Evolutionary conservation across 768 basidiomycete species (phyloP).

Genomic region (Termitomyces heimii): DNA sequence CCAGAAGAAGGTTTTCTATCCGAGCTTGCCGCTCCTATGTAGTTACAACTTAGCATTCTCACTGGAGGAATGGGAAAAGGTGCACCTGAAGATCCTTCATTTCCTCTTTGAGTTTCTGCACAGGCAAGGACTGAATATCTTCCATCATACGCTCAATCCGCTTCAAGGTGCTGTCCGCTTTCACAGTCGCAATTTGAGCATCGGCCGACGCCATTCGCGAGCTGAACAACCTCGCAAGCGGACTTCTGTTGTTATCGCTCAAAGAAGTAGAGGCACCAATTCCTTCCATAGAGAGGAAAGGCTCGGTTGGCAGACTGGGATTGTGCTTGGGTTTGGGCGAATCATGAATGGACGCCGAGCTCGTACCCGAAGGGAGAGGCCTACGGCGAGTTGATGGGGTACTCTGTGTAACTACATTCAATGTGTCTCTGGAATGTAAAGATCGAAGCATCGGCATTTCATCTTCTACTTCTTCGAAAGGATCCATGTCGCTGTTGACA

Average conservation of each 20-base stretch:
- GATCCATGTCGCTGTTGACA: slow-evolving; percentile 35
- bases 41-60: neutral
- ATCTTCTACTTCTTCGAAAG: slow-evolving; percentile 46
- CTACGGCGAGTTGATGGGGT: slow-evolving; percentile 18
- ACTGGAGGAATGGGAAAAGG: neutral
- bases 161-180: slow-evolving; percentile 40
- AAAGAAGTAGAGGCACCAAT: neutral
- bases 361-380: slow-evolving; percentile 18
- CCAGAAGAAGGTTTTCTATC: slow-evolving; percentile 67
- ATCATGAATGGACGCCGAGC: slow-evolving; percentile 9
- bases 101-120: slow-evolving; percentile 65
- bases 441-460: slow-evolving; percentile 34
- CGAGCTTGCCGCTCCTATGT: slow-evolving; percentile 71
- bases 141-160: slow-evolving; percentile 60
- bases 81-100: slow-evolving; percentile 77
- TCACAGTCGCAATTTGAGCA: slow-evolving; percentile 15
- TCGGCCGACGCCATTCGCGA: slow-evolving; percentile 15
- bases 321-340: slow-evolving; percentile 19
- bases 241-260: slow-evolving; percentile 30
- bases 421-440: slow-evolving; percentile 30
- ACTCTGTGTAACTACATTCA: slow-evolving; percentile 13
- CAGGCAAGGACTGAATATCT: slow-evolving; percentile 56
- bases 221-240: slow-evolving; percentile 43
- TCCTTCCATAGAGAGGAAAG: slow-evolving; percentile 15
- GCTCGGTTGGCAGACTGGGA: slow-evolving; percentile 12